Evolutionary conservation across 2,329 filamentous ascomycete species (phyloP).

Genomic region (Pleomassaria siparia): DNA sequence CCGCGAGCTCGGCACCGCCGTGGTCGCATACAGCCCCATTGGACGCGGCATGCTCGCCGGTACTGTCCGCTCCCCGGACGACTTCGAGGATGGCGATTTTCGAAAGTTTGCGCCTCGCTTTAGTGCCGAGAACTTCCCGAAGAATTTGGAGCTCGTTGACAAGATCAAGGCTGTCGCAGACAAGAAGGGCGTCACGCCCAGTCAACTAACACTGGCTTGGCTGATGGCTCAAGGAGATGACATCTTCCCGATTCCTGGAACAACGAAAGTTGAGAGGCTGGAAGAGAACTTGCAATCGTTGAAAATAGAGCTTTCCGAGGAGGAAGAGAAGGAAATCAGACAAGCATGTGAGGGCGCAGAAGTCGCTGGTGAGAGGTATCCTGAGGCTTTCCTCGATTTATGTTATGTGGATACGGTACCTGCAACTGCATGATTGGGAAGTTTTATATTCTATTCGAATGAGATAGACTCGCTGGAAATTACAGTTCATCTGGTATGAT

Average conservation of each 20-base stretch:
- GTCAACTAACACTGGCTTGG: conserved; percentile 55
- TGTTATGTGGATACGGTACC: no score
- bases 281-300: conserved; percentile 20
- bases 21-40: conserved; percentile 38
- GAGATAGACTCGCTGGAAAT: no score
- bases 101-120: conserved; percentile 12
- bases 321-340: conserved; percentile 22
- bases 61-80: conserved; percentile 38
- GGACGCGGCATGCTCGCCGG: conserved; percentile 27
- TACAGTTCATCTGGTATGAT: no score
- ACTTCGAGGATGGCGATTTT: conserved; percentile 41
- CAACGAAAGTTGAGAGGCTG: conserved; percentile 18
- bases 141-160: conserved; percentile 30
- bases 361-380: conserved; percentile 1
- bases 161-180: conserved; percentile 21
- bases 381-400: background rate
- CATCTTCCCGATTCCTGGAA: conserved; percentile 59
- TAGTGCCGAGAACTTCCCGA: conserved; percentile 25
- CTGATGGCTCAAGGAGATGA: conserved; percentile 44
- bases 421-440: no score
- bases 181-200: conserved; percentile 55
- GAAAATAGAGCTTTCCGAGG: conserved; percentile 11
- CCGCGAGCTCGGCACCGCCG: conserved; percentile 41
- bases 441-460: no score
- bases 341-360: conserved; percentile 35